A percentile compares a stretch with the other conserved stretches of the same genome.
phyloP scores from a whole-genome alignment of 116 monocot species.

The Iris pallida region DNA sequence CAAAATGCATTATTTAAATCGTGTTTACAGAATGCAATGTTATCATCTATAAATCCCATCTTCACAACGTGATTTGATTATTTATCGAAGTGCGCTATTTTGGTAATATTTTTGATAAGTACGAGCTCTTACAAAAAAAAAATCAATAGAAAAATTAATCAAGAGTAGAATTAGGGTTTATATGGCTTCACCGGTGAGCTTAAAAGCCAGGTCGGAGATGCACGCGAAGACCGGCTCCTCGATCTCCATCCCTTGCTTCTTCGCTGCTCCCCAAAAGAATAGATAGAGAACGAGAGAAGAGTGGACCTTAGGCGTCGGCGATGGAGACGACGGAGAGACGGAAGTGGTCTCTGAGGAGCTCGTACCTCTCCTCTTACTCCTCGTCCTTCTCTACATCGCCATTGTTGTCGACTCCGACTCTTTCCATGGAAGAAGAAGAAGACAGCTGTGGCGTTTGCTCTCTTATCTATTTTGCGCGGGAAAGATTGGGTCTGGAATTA shows the following conservation, averaged over 20 bases:
- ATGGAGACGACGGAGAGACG: conserved; percentile 78
- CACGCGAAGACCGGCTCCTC: conserved; percentile 70
- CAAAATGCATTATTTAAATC: too few relatives aligned
- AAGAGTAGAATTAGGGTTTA: too few relatives aligned
- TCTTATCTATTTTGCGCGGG: too few relatives aligned
- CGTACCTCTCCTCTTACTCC: conserved; percentile 40
- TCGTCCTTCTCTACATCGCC: conserved; percentile 24
- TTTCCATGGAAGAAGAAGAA: background rate
- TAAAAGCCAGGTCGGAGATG: conserved; percentile 75
- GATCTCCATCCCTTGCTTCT: conserved; percentile 62
- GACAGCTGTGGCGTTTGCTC: too few relatives aligned
- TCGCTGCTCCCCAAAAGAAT: conserved; percentile 24
- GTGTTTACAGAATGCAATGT: too few relatives aligned
- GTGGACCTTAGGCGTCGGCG: conserved; percentile 48
- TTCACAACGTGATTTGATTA: too few relatives aligned
- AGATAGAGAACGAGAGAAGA: background rate
- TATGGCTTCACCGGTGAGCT: conserved; percentile 47
- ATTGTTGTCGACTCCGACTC: background rate
- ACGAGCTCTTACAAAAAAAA: too few relatives aligned
- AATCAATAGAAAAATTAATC: too few relatives aligned
- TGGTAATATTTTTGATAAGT: too few relatives aligned
- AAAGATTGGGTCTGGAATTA: too few relatives aligned
- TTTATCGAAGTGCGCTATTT: too few relatives aligned
- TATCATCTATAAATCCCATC: too few relatives aligned
- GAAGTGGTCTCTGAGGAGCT: conserved; percentile 53